Percentiles rank a stretch among this genome's conserved stretches.
Evolutionary conservation across 179 eudicot species (phyloP).

Genomic region (Kewa caespitosa): DNA sequence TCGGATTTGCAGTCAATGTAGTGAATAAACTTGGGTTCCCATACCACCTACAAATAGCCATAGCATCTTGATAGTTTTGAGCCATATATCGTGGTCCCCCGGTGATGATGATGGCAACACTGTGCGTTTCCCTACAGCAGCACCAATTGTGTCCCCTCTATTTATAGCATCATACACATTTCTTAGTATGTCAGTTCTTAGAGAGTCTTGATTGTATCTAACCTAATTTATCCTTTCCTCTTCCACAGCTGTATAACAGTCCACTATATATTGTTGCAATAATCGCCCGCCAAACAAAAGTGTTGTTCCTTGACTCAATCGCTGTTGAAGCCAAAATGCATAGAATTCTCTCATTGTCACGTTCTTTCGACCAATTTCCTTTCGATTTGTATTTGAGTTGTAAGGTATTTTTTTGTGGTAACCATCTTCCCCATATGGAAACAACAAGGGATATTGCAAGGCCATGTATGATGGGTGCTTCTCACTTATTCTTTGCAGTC

Average conservation of each 20-base stretch:
- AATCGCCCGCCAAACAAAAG: not conserved
- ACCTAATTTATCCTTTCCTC: not conserved
- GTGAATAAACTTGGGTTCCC: conserved; percentile 9
- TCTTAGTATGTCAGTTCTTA: not conserved
- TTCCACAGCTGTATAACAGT: not conserved
- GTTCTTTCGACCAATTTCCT: not conserved
- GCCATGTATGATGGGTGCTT: conserved; percentile 10
- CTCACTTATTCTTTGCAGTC: not conserved
- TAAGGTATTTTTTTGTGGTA: not conserved
- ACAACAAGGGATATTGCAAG: conserved; percentile 19
- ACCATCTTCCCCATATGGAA: conserved; percentile 15
- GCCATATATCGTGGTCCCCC: conserved; percentile 23
- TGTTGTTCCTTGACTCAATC: not conserved
- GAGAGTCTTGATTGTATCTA: not conserved
- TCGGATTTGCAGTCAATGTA: conserved; percentile 19
- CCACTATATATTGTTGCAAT: conserved; percentile 9
- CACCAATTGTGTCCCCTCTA: not conserved
- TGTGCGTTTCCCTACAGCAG: not conserved
- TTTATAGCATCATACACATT: not conserved
- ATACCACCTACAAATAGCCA: conserved; percentile 12
- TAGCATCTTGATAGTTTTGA: conserved; percentile 18
- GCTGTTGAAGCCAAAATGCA: not conserved
- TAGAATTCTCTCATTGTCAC: conserved; percentile 18
- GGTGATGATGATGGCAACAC: conserved; percentile 7
- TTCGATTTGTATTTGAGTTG: not conserved